A percentile compares a stretch with the other conserved stretches of the same genome.
Conservation (phyloP, 2,329 filamentous ascomycete genomes). For the Fusarium circinatum region DNA sequence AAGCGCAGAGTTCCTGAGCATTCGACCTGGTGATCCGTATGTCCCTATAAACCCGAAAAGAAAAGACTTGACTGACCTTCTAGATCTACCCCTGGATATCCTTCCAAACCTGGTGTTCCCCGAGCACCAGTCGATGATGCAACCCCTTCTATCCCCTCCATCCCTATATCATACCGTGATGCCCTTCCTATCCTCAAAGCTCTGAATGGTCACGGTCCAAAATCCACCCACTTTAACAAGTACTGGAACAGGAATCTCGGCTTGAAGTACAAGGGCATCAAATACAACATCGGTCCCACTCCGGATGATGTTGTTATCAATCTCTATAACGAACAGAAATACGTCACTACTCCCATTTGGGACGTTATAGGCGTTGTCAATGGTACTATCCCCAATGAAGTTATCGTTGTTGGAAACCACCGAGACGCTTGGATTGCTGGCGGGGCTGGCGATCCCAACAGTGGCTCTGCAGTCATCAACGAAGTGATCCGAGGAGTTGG, state of each 20-base stretch:
- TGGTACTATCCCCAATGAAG: conserved; percentile 84
- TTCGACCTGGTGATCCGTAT: conserved; percentile 74
- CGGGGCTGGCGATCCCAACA: conserved; percentile 86
- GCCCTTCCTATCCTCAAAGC: conserved; percentile 88
- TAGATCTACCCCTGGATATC: conserved; percentile 88
- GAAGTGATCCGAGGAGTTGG: conserved; percentile 82
- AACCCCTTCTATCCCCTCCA: conserved; percentile 86
- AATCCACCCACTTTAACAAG: conserved; percentile 76
- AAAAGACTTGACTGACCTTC: conserved; percentile 14
- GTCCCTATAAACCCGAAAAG: conserved; percentile 10
- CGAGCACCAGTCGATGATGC: conserved; percentile 75
- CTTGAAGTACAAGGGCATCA: conserved; percentile 79
- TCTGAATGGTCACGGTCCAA: conserved; percentile 87
- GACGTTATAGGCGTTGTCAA: conserved; percentile 94
- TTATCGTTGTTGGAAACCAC: conserved; percentile 91
- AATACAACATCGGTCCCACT: conserved; percentile 87
- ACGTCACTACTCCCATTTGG: conserved; percentile 85
- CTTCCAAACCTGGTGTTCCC: conserved; percentile 88
- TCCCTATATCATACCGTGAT: conserved; percentile 90
- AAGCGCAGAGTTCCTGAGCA: conserved; percentile 83
- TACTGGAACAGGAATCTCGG: conserved; percentile 78
- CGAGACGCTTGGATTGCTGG: conserved; percentile 90
- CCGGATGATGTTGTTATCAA: conserved; percentile 78
- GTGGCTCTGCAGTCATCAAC: conserved; percentile 81
- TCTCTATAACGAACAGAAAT: conserved; percentile 81